Percentiles rank a stretch among this genome's conserved stretches.
Evolutionary conservation across 192 early-diverging fungal genomes (phyloP).

Genomic region (Coemansia sp.): DNA sequence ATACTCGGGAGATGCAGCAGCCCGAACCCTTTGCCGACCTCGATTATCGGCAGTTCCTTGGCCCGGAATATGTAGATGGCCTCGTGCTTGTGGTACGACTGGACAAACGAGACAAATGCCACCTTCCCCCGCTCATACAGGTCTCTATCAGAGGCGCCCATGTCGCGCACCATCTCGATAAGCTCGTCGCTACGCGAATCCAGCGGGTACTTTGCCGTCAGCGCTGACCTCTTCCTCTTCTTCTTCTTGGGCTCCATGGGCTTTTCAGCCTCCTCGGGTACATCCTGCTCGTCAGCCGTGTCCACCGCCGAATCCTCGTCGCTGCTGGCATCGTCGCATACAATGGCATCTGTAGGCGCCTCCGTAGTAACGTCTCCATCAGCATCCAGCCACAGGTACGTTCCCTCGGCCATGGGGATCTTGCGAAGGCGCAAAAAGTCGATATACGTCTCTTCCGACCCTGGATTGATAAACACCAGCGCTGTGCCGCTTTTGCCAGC

Average conservation of each 20-base stretch:
- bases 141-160: conserved; percentile 67
- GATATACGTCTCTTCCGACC: conserved; percentile 88
- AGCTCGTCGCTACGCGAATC: conserved; percentile 52
- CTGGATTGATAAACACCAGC: conserved; percentile 71
- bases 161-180: conserved; percentile 50
- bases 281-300: conserved; percentile 3
- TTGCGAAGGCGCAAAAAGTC: conserved; percentile 84
- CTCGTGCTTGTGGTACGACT: conserved; percentile 92
- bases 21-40: conserved; percentile 73
- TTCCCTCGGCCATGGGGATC: conserved; percentile 60
- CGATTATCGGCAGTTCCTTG: conserved; percentile 74
- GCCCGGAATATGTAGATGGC: conserved; percentile 85
- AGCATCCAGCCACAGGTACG: conserved; percentile 51
- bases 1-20: conserved; percentile 85
- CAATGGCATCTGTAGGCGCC: background rate
- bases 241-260: background rate
- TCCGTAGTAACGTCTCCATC: conserved; percentile 13
- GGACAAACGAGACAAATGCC: conserved; percentile 87
- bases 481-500: conserved; percentile 82
- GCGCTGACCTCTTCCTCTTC: conserved; percentile 21
- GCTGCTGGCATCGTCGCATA: background rate
- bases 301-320: conserved; percentile 5
- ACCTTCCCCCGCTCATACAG: conserved; percentile 69
- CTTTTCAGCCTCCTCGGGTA: conserved; percentile 8
- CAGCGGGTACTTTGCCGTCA: conserved; percentile 35